Evolutionary conservation across 257 asterid species (phyloP), one percentile per base, ranked within the genome.

Genomic region (Anisodus acutangulus): DNA sequence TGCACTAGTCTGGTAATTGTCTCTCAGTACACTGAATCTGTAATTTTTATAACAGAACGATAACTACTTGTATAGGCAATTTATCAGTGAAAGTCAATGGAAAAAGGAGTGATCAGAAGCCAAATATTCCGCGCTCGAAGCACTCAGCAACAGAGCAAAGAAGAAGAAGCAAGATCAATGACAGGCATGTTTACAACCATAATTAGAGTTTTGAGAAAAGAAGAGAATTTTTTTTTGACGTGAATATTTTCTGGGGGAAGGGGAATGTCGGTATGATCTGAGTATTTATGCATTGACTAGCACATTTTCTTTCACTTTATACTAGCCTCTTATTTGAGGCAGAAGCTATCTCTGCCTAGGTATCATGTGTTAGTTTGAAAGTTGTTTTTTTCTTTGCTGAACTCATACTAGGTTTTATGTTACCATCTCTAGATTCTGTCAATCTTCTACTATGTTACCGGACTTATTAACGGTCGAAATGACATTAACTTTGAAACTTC

Each of bases 81-180:
- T 86, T 91, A n/a, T 78, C 94, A 11, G 90, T 93, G 51, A 95
- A 93, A 88, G 88, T 89, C 81, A 95, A 95, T 88, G 91, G 93
- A 51, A 94, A 89, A 89, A 86, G 86, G 83, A 83, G 43, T 19
- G 94, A 92, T 74, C 97, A 93, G 88, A 97, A 90, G 90, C 97
- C 99, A 54, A 95, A 86, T 86, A 97, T 98, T 51, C 95, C 98
- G 8, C 98, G 99, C 63, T 97, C 98, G 1, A 97, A 95, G 85
- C 99, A 97, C 92, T 97, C 99, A 3, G 99, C 98, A 84, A 97
- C 99, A 39, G 99, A 97, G 88, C 98, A 97, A 80, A 98, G 99
- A n/a, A 89, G 99, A 88, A 92, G 99, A 89, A 90, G 99, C 93
- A 97, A 97, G 90, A 97, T 97, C 85, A 97, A 97, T 87, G 98